phyloP scores from a whole-genome alignment of 2,329 filamentous ascomycete genomes.

The Cyphellophora europaea region DNA sequence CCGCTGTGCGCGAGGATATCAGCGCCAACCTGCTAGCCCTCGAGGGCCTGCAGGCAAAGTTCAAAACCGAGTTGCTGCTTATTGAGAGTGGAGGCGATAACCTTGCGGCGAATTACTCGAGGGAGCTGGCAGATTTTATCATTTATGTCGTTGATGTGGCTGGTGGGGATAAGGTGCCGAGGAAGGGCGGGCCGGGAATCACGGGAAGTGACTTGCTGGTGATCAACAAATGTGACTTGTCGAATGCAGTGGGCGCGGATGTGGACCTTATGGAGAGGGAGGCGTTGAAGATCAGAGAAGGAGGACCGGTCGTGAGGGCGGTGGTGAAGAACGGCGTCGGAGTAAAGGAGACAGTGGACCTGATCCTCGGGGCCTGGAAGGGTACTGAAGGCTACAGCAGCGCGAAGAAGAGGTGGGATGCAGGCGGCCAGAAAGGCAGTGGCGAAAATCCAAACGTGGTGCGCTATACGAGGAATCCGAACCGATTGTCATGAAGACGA shows the following conservation, averaged over 20 bases:
- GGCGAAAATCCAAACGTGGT: slow-evolving; percentile 14
- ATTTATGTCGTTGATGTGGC: slow-evolving; percentile 98
- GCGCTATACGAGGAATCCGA: slow-evolving; percentile 5
- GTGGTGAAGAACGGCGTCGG: slow-evolving; percentile 90
- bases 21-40: slow-evolving; percentile 85
- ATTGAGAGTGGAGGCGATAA: slow-evolving; percentile 97
- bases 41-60: slow-evolving; percentile 74
- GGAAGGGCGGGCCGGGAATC: slow-evolving; percentile 94
- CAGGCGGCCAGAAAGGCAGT: slow-evolving; percentile 25
- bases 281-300: slow-evolving; percentile 87
- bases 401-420: slow-evolving; percentile 34
- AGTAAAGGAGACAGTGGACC: slow-evolving; percentile 74
- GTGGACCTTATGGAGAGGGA: slow-evolving; percentile 90
- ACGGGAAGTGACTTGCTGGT: slow-evolving; percentile 90
- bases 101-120: slow-evolving; percentile 88
- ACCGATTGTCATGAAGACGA: too few species aligned
- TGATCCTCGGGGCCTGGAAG: slow-evolving; percentile 89
- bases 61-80: slow-evolving; percentile 72
- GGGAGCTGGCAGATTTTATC: slow-evolving; percentile 94
- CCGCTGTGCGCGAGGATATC: slow-evolving; percentile 95
- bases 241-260: slow-evolving; percentile 83
- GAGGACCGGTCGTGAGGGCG: slow-evolving; percentile 89
- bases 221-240: slow-evolving; percentile 95
- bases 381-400: slow-evolving; percentile 62
- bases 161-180: slow-evolving; percentile 90